Base-by-base conservation (phyloP, 1,139 yeast species). In the Geotrichum carabidarum region DNA sequence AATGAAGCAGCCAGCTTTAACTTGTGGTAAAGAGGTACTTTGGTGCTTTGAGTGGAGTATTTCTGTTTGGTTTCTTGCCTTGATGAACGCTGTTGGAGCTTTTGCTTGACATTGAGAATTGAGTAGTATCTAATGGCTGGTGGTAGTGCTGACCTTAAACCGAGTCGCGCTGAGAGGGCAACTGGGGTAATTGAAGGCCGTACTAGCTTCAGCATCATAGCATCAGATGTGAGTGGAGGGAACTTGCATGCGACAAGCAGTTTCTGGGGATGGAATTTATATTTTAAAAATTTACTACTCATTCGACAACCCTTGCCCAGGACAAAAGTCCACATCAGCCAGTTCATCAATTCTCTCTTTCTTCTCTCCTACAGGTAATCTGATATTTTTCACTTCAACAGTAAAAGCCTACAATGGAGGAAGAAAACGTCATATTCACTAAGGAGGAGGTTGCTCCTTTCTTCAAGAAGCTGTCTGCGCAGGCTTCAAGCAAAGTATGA, bases 401-500 rank as follows among this genome's bases (percentile, higher is more conserved):
- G 34, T 30, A n/a, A 44, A 30, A 31, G 52, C 41, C 22, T 35
- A 47, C 17, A 32, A 51, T 51, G 55, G 56, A 51, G 31, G 82
- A 79, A 63, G 76, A 77, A 41, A 76, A 79, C 64, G 61, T 57
- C 44, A 62, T 64, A 41, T 86, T 88, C 45, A 71, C 80, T 41
- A 80, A 80, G 64, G 84, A 81, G 57, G 90, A 84, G 68, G 83
- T 81, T 50, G 76, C 76, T 47, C 73, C 75, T 42, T 76, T 86
- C 56, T 85, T 86, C 66, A 74, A 74, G 52, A 75, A 79, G 65
- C 74, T 84, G 57, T 80, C 78, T 63, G 79, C 81, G 62, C 80
- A 82, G 58, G 81, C 87, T 6, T 86, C 90, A 48, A 89, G 88
- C 73, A 85, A 84, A 66, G 83, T 59, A 50, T n/a, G 61, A 50